Conservation (phyloP, 805 yeast species). For the Spathaspora hagerdaliae region DNA sequence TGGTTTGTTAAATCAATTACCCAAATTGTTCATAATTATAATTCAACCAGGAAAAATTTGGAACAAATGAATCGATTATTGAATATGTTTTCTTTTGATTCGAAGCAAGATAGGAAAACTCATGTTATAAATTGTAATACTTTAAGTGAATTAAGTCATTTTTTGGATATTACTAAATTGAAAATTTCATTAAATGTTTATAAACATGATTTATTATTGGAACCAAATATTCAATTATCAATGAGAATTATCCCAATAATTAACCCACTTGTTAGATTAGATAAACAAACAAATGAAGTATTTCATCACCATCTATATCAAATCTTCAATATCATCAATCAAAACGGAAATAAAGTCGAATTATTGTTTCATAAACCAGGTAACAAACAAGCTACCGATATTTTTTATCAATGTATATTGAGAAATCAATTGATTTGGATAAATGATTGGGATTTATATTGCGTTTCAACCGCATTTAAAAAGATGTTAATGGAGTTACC, state of each 20-base stretch:
- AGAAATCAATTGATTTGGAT: constrained; percentile 52
- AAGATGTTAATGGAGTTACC: constrained; percentile 50
- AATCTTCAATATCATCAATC: constrained; percentile 44
- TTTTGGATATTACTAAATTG: constrained; percentile 70
- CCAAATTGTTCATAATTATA: constrained; percentile 63
- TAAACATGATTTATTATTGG: constrained; percentile 56
- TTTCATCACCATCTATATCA: constrained; percentile 46
- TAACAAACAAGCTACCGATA: constrained; percentile 40
- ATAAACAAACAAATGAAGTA: constrained; percentile 14
- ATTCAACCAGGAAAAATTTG: constrained; percentile 28
- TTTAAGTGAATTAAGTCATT: constrained; percentile 51
- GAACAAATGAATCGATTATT: constrained; percentile 22
- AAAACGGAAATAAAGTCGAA: constrained; percentile 41
- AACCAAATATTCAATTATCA: constrained; percentile 20
- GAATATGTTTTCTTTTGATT: constrained; percentile 14
- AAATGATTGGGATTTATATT: constrained; percentile 53
- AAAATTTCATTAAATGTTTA: constrained; percentile 76
- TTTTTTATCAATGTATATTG: constrained; percentile 46
- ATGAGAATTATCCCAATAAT: constrained; percentile 18
- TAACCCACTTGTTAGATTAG: constrained; percentile 15
- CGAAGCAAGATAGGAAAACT: background rate
- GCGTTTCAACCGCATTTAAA: constrained; percentile 46
- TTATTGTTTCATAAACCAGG: constrained; percentile 57
- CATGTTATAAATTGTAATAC: constrained; percentile 41
- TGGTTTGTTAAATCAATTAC: constrained; percentile 82